Evolutionary conservation across 495 filamentous ascomycete genomes (phyloP), one percentile per base, ranked within the genome.

Genomic region (Penicillium maclennaniae): DNA sequence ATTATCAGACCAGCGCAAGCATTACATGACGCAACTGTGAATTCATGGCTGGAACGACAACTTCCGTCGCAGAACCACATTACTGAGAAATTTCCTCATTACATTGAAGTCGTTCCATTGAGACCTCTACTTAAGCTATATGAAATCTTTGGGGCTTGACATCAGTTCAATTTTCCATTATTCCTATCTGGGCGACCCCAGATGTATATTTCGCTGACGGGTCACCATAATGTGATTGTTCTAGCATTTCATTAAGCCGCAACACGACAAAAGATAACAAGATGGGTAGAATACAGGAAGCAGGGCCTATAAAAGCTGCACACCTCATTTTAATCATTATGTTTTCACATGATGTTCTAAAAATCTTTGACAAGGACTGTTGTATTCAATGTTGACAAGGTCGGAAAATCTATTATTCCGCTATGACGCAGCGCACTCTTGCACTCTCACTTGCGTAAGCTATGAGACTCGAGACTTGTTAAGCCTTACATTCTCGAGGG

Each of bases 361-460:
- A 2, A 34, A 2, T 31, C 31, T 34, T 14, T 14, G 10, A 34
- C 14, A 20, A 34, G 15, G 27, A 14, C 2, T 12, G 10, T 34
- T 34, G 31, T 2, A 34, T 12, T 26, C 0, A 26, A 6, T 27
- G 42, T 26, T 40, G 38, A 40, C 38, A 40, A 19, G 12, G 4
- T 7, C 38, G 38, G 38, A 40, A 7, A 40, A 40, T 17, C 38
- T 16, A 0, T 9, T 19, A 14, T 40, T 45, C 59, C 48, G 51
- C 42, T 43, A 63, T 63, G 60, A 63, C 60, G 60, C 60, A 63
- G 45, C 12, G 40, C 43, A 52, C 31, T 48, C 45, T 55, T 53
- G 14, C 17, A 38, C 38, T 45, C 45, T 53, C 31, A 21, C 48
- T 41, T 38, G 21, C 7, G 16, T 6, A 23, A 25, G n/a, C 19